Evolutionary conservation across 2,329 filamentous ascomycete genomes (phyloP), one percentile per base, ranked within the genome.

Genomic region (Colletotrichum euphorbiae): DNA sequence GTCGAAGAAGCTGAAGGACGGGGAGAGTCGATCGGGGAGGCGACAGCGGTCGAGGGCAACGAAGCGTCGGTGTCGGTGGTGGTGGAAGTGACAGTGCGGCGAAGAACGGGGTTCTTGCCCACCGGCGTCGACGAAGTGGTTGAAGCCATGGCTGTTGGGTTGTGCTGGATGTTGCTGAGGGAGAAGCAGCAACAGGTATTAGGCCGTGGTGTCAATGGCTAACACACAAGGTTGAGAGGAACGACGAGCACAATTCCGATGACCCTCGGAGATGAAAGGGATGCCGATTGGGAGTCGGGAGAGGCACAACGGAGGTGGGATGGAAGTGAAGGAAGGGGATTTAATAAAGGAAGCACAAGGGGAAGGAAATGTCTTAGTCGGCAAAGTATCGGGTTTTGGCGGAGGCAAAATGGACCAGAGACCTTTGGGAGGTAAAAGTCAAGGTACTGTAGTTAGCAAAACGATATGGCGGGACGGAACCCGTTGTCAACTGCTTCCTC

Each of bases 1-100:
- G 95, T 97, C 43, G 92, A 93, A 7, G 96, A 98, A 52, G 94
- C 83, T 19, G 89, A 91, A 31, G 76, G 82, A 54, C 85, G 83
- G 45, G 89, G 88, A 12, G 87, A 90, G 75, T 90, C 88, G 63
- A 77, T 78, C 28, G 89, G 89, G 3, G 88, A 89, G 56, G 83
- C 86, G 48, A 81, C 81, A 65, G 86, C 84, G 12, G 88, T 89
- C 4, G 85, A 86, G 62, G 87, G 86, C 2, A 79, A 77, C 19
- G 84, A 85, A 60, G 80, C 77, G 72, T 83, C 84, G 58, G 79
- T 80, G 50, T 82, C 80, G 21, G 72, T 59, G 13, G 79, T 79
- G 62, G 75, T 77, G 12, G 80, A 76, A 17, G 82, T 83, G 71
- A 80, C 74, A 62, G 83, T 84, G 65, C 86, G 82, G 73, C 84